phyloP scores from a whole-genome alignment of 2,329 filamentous ascomycete genomes.

The Xylariaceae sp. region DNA sequence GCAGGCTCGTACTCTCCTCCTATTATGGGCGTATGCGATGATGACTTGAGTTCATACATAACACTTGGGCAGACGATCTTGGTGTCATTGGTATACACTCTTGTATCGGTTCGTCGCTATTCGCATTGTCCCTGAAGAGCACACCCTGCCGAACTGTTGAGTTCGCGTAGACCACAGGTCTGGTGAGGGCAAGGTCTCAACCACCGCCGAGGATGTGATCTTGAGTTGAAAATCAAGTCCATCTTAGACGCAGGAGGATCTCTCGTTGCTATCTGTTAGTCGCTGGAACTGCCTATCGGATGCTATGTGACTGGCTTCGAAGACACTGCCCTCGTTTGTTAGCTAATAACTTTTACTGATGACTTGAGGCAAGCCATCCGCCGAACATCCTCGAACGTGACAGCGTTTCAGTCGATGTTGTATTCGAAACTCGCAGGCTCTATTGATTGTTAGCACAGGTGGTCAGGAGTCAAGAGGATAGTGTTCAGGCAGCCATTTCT shows the following conservation, averaged over 20 bases:
- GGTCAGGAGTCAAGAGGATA: not conserved
- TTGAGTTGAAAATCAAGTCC: constrained; percentile 1
- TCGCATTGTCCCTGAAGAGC: too few relatives aligned
- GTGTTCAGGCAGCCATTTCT: not conserved
- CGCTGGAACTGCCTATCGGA: too few relatives aligned
- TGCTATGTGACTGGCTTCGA: too few relatives aligned
- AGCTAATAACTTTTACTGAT: not conserved
- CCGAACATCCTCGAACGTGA: not conserved
- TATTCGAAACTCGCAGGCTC: not conserved
- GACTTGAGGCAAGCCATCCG: not conserved
- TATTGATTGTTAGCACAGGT: not conserved
- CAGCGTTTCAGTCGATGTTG: not conserved
- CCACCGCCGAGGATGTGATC: not conserved
- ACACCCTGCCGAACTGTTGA: not conserved
- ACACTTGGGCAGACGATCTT: not conserved
- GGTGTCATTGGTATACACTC: not conserved
- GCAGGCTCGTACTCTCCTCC: not conserved
- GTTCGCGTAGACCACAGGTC: not conserved
- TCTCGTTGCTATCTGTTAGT: not conserved
- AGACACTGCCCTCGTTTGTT: not conserved
- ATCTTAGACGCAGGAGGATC: not conserved
- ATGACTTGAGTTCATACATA: not conserved
- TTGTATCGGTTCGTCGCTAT: not conserved
- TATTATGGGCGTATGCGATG: not conserved
- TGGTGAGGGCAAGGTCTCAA: constrained; percentile 1